Base-by-base conservation (phyloP, 768 basidiomycete genomes). In the Boletales sp. region DNA sequence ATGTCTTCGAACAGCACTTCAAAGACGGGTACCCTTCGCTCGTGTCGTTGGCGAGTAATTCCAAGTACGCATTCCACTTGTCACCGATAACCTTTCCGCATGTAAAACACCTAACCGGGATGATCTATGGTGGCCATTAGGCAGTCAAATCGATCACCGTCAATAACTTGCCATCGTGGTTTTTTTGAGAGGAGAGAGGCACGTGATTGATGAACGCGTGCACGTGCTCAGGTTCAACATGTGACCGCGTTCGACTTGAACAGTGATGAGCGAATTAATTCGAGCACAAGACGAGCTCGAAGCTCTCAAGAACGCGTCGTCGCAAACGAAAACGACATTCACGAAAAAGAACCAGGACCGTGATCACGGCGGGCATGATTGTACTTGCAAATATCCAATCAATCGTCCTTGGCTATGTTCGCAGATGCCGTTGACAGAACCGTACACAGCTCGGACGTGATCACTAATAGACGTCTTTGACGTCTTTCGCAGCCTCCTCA, bases 11-110 rank as follows among this genome's bases (percentile, higher is more conserved):
- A 27, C 24, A 27, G 24, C 24, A 27, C 24, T 27, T 27, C 24
- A 27, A 27, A 27, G 24, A 31, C 19, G 72, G 87, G 56, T 59
- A 94, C 94, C 94, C 94, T 76, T 97, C 94, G 56, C 80, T 84
- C 71, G 83, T 81, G 59, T 90, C 93, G 50, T 81, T 80, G 32
- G 85, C 81, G 52, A 97, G 74, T 38, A 94, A 72, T 60, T 87
- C 84, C 34, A 97, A 72, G 68, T 97, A 98, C 18, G 80, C 78
- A 50, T 82, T 86, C 94, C 95, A 97, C 57, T 97, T 90, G 75
- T 97, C 92, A 42, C 95, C 93, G 37, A 97, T 86, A 54, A 98
- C 94, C 70, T 97, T 97, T 40, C 95, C 95, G 63, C 93, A 95
- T 14, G 94, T 92, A 65, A 97, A 97, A 58, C 94, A 95, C 38